phyloP scores from a whole-genome alignment of 371 early-diverging fungal genomes.

The Apophysomyces sp. region DNA sequence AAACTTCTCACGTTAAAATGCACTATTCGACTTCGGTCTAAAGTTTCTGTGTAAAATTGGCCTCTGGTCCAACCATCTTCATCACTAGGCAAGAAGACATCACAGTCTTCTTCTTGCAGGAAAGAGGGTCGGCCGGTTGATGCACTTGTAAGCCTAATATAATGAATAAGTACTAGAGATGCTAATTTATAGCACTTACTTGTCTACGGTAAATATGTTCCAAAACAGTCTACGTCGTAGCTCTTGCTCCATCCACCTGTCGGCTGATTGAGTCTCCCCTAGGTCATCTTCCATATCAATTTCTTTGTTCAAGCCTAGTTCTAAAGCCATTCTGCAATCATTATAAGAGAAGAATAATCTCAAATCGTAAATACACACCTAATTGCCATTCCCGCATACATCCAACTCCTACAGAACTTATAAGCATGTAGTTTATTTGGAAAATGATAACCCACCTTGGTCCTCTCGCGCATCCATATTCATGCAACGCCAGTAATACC shows the following conservation, averaged over 20 bases:
- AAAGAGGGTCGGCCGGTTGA: slow-evolving; percentile 55
- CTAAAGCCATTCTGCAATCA: slow-evolving; percentile 45
- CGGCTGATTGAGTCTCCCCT: slow-evolving; percentile 10
- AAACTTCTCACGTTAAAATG: slow-evolving; percentile 26
- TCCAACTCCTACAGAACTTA: slow-evolving; percentile 46
- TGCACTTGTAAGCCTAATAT: slow-evolving; percentile 35
- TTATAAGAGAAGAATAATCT: neutral
- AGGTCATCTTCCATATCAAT: slow-evolving; percentile 19
- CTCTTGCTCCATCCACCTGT: slow-evolving; percentile 51
- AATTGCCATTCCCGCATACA: slow-evolving; percentile 62
- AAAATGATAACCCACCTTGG: slow-evolving; percentile 31
- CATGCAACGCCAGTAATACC: slow-evolving; percentile 54
- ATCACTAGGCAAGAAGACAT: slow-evolving; percentile 55
- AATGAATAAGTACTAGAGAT: neutral
- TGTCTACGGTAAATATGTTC: slow-evolving; percentile 46
- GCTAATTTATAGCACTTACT: slow-evolving; percentile 11
- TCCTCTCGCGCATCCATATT: slow-evolving; percentile 61
- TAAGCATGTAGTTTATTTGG: neutral
- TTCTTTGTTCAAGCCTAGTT: slow-evolving; percentile 55
- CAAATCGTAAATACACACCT: slow-evolving; percentile 8
- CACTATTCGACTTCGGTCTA: slow-evolving; percentile 24
- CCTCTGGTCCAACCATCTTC: slow-evolving; percentile 46
- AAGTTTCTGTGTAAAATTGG: slow-evolving; percentile 37
- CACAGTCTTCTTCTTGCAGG: slow-evolving; percentile 57
- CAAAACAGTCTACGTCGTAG: slow-evolving; percentile 52